Evolutionary conservation across 495 filamentous ascomycete genomes (phyloP).

Genomic region (Xylaria intraflava): DNA sequence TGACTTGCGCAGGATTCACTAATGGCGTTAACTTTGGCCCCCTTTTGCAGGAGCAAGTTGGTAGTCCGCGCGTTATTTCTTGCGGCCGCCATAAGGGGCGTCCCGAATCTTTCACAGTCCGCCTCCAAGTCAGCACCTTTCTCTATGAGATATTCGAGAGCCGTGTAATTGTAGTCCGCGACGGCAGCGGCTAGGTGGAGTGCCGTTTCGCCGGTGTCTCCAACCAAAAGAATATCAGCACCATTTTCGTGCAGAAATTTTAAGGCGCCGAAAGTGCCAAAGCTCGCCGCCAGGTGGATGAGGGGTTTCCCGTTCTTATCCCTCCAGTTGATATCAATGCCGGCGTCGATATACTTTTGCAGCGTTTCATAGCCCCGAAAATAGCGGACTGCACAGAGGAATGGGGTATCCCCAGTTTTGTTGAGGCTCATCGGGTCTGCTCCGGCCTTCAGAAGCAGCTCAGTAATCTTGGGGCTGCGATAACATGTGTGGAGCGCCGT

Average conservation of each 20-base stretch:
- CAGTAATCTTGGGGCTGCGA: background rate
- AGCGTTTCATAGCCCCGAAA: background rate
- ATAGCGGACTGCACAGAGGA: background rate
- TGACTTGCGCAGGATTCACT: constrained; percentile 18
- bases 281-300: background rate
- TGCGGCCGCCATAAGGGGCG: constrained; percentile 16
- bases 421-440: background rate
- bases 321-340: background rate
- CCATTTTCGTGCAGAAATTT: background rate
- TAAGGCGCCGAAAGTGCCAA: background rate
- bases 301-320: background rate
- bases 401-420: background rate
- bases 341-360: background rate
- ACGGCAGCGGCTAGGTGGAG: background rate
- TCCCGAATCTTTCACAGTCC: constrained; percentile 6
- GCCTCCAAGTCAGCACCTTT: constrained; percentile 24
- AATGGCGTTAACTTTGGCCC: constrained; percentile 19
- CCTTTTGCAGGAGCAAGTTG: constrained; percentile 16
- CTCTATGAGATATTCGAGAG: constrained; percentile 19
- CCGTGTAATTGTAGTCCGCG: constrained; percentile 1
- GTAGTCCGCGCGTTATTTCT: background rate
- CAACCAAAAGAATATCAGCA: background rate
- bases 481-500: background rate
- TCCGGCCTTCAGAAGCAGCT: background rate
- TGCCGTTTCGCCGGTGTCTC: background rate